Evolutionary conservation across 1,284 basidiomycete genomes (phyloP), one percentile per base, ranked within the genome.

Genomic region (Papiliotrema laurentii): DNA sequence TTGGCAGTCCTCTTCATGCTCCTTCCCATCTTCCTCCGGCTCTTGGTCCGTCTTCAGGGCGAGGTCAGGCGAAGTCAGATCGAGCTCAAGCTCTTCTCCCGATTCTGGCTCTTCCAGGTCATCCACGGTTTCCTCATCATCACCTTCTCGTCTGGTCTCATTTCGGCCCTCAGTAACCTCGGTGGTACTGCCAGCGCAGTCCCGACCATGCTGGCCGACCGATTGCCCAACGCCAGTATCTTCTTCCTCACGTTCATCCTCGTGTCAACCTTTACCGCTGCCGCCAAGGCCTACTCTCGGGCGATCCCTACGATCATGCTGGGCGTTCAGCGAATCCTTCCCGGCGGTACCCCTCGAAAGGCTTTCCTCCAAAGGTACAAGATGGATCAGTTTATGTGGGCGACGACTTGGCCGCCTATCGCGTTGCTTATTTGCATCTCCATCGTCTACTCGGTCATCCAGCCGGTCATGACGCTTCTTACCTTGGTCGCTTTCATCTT

Each of bases 21-120:
- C 1, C 78, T 97, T 11, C 93, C 93, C 1, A 88, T 93, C 59
- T 66, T 97, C 21, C 75, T 97, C 45, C 82, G 73, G n/a, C 16
- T 64, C 16, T 61, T 60, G 63, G 61, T 73, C 60, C 63, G 63
- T 49, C 26, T 64, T 19, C 65, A 72, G 44, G 73, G 73, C 36
- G 66, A 69, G 39, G 60, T 71, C 31, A 61, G 66, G 41, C 62
- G 64, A 86, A 51, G 86, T 2, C 85, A 84, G 5, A 77, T 97
- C 50, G 94, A 97, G 66, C 79, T 96, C 21, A 87, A 86, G 51
- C 76, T 97, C 56, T 96, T 97, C 87, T 83, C 83, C 4, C 81
- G 94, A 34, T 97, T 82, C 77, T 97, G 93, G 77, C 76, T 88
- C 49, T 97, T 97, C 81, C 85, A 87, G 75, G 86, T 94, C 53